Evolutionary conservation across 202 grass and related monocot species (phyloP).

Genomic region (Carex arenaria): DNA sequence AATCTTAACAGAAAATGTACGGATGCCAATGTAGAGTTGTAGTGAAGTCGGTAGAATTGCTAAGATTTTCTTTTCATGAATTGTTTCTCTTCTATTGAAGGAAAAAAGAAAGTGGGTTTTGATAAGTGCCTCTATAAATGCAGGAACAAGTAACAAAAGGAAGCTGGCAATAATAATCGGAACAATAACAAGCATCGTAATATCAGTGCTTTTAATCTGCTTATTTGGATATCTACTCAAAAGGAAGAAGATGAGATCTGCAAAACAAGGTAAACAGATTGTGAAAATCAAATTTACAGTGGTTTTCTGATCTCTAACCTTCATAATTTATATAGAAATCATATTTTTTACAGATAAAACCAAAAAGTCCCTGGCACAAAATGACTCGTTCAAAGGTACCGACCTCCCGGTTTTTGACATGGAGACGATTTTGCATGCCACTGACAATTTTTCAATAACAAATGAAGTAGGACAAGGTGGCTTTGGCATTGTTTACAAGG

Average conservation of each 20-base stretch:
- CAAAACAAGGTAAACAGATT: slow-evolving; percentile 4
- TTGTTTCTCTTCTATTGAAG: neutral
- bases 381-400: slow-evolving; percentile 16
- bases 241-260: slow-evolving; percentile 16
- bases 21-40: no score
- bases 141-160: neutral
- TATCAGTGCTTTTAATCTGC: slow-evolving; percentile 20
- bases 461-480: slow-evolving; percentile 74
- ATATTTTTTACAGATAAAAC: slow-evolving; percentile 26
- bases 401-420: slow-evolving; percentile 60
- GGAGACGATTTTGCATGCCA: slow-evolving; percentile 38
- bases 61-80: neutral
- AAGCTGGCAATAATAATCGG: neutral
- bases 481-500: slow-evolving; percentile 71
- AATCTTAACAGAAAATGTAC: no score
- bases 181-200: neutral
- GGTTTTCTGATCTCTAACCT: neutral
- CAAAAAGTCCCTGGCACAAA: neutral
- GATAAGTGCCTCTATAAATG: neutral
- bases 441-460: slow-evolving; percentile 36
- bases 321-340: slow-evolving; percentile 24
- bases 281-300: neutral
- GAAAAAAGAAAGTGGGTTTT: neutral
- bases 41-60: no score
- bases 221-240: slow-evolving; percentile 19